Evolutionary conservation across 1,284 basidiomycete species (phyloP).

Genomic region (Psilocybe mexicana): DNA sequence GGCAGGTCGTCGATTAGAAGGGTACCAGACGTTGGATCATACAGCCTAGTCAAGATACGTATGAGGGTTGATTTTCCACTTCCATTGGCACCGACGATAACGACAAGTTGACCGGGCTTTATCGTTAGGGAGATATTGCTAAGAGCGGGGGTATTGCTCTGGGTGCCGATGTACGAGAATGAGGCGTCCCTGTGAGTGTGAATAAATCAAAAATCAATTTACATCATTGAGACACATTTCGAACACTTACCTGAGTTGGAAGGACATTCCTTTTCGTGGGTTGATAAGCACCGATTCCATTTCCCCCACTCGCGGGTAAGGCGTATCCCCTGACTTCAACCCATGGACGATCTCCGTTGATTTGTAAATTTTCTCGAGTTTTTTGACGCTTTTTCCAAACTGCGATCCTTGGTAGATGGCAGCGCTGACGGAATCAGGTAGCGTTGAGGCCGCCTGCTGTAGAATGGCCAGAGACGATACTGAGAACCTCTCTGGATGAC

Average conservation of each 20-base stretch:
- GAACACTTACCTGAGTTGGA: constrained; percentile 18
- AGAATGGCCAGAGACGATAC: constrained; percentile 22
- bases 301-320: constrained; percentile 8
- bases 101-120: constrained; percentile 45
- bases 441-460: constrained; percentile 17
- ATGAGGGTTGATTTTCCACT: constrained; percentile 46
- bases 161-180: constrained; percentile 47
- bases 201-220: not conserved
- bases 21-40: constrained; percentile 40
- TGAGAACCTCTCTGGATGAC: constrained; percentile 15
- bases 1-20: constrained; percentile 41
- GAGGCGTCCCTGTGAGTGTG: constrained; percentile 31
- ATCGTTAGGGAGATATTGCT: constrained; percentile 42
- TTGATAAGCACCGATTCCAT: not conserved
- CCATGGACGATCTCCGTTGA: not conserved
- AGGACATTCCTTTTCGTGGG: constrained; percentile 16
- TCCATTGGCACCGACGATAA: constrained; percentile 48
- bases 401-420: constrained; percentile 7
- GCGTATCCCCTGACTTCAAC: constrained; percentile 5
- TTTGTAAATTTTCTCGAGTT: constrained; percentile 12
- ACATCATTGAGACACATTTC: not conserved
- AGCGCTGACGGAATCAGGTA: constrained; percentile 9
- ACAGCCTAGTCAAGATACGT: constrained; percentile 46
- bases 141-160: constrained; percentile 40
- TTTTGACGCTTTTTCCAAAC: constrained; percentile 13